Evolutionary conservation across 441 rosid genomes (phyloP), one percentile per base, ranked within the genome.

Genomic region (Manihot esculenta): DNA sequence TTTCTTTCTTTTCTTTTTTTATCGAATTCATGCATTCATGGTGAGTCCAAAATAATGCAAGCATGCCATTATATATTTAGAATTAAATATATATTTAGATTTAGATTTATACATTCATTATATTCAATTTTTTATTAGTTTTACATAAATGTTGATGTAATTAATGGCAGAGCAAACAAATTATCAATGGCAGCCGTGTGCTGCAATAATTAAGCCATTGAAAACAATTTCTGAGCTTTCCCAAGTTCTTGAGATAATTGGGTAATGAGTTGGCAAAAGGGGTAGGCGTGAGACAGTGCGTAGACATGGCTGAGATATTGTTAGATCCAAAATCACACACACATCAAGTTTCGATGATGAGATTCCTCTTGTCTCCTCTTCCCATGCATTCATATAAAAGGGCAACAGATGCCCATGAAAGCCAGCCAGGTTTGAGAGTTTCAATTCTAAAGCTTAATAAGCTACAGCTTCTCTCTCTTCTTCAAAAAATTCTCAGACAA

Each of bases 331-430:
- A 62, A 61, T 38, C 21, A 26, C 73, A 10, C 38, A 10, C 17
- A 41, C 33, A 72, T 50, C 23, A 44, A 14, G 26, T 30, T n/a
- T 35, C n/a, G 38, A 17, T 54, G 59, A 65, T 67, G 27, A 71
- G 79, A 76, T 71, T 76, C 80, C 50, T 71, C 26, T n/a, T 71
- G 80, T 72, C 76, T 76, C 72, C 73, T 54, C 30, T 26, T 42
- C 11, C 0, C 3, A 10, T 17, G 12, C 56, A 35, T 10, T 18
- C 48, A 11, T 21, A 64, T 72, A 62, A 72, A 72, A 50, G 41
- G 42, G 2, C 7, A 56, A 67, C 49, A 20, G 55, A 9, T 64
- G 7, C 47, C 66, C 66, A 51, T 20, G 50, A 8, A 10, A 49
- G 21, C 49, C 48, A 42, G 30, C 23, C 24, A 64, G 2, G 3